Percentiles rank a stretch among this genome's conserved stretches.
Evolutionary conservation across 2,329 filamentous ascomycete genomes (phyloP).

Genomic region (Calonectria fujianensis): DNA sequence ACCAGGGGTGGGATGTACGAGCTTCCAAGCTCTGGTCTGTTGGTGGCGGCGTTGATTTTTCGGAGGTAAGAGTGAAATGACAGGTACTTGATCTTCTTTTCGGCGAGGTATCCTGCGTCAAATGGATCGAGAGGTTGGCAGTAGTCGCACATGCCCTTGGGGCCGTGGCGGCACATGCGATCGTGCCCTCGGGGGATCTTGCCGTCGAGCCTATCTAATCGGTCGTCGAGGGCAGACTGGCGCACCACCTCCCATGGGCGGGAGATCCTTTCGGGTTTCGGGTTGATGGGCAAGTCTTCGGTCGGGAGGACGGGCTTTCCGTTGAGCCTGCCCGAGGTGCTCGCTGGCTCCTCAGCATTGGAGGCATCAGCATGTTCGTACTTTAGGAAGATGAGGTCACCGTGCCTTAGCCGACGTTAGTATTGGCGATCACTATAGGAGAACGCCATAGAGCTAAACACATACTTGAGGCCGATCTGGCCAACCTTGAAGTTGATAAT

Average conservation of each 20-base stretch:
- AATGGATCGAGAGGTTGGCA: constrained; percentile 98
- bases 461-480: constrained; percentile 77
- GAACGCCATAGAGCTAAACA: constrained; percentile 13
- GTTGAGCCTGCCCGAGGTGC: constrained; percentile 82
- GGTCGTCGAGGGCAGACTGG: constrained; percentile 91
- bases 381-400: constrained; percentile 91
- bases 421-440: constrained; percentile 15
- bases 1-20: constrained; percentile 97
- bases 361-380: constrained; percentile 78
- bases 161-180: constrained; percentile 96
- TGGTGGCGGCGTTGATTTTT: constrained; percentile 96
- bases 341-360: constrained; percentile 56
- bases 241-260: constrained; percentile 88
- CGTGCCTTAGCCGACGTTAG: constrained; percentile 77
- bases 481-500: constrained; percentile 74
- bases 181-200: constrained; percentile 88
- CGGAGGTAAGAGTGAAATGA: constrained; percentile 96
- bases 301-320: constrained; percentile 83
- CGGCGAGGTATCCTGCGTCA: constrained; percentile 88
- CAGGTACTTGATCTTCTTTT: constrained; percentile 99
- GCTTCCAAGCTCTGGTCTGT: constrained; percentile 93
- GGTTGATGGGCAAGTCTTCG: constrained; percentile 80
- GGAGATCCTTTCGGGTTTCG: constrained; percentile 77
- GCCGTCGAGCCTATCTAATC: constrained; percentile 89
- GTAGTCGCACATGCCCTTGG: constrained; percentile 99